These are phyloP conservation scores for Rugiboletus extremiorientalis DNA, from an alignment of 1,284 basidiomycete genomes.

Conservation along the genomic window DNA sequence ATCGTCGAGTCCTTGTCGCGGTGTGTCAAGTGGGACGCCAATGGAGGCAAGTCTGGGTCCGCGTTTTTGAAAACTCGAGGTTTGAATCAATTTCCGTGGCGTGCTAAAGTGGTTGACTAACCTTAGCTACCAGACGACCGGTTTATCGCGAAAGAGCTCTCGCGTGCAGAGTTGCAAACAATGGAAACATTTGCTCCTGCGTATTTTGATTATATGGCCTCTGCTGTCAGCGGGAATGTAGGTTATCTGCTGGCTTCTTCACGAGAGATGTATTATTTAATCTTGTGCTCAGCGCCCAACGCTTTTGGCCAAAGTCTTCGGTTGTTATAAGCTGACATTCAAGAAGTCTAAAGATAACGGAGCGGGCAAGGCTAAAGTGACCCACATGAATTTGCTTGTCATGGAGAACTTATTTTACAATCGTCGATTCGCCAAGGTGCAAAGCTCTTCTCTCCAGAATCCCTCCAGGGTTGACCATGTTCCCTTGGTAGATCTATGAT, in stretches of 20 bases:
- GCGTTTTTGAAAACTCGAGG: constrained; percentile 96
- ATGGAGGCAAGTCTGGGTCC: constrained; percentile 95
- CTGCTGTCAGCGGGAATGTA: constrained; percentile 77
- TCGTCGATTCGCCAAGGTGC: constrained; percentile 80
- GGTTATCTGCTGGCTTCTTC: constrained; percentile 26
- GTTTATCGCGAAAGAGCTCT: constrained; percentile 97
- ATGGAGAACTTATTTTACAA: constrained; percentile 99
- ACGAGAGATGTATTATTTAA: not conserved
- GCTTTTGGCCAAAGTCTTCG: constrained; percentile 95
- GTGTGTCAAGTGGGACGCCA: constrained; percentile 96
- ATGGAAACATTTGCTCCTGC: constrained; percentile 97
- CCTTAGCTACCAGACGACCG: constrained; percentile 73
- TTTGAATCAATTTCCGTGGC: constrained; percentile 30
- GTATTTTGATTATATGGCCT: constrained; percentile 97
- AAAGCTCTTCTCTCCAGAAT: not conserved
- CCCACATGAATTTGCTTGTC: constrained; percentile 93
- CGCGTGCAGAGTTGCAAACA: constrained; percentile 88
- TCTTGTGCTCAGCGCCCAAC: constrained; percentile 74
- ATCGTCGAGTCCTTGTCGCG: constrained; percentile 93
- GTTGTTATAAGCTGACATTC: constrained; percentile 95
- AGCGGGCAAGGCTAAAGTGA: constrained; percentile 68
- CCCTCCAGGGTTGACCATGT: not conserved
- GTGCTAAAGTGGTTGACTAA: not conserved
- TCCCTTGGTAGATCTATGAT: constrained; percentile 77
- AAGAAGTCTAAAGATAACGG: constrained; percentile 74